These are phyloP conservation scores for Ensete ventricosum DNA, from an alignment of 176 grass and related monocot genomes.

Conservation along the genomic window DNA sequence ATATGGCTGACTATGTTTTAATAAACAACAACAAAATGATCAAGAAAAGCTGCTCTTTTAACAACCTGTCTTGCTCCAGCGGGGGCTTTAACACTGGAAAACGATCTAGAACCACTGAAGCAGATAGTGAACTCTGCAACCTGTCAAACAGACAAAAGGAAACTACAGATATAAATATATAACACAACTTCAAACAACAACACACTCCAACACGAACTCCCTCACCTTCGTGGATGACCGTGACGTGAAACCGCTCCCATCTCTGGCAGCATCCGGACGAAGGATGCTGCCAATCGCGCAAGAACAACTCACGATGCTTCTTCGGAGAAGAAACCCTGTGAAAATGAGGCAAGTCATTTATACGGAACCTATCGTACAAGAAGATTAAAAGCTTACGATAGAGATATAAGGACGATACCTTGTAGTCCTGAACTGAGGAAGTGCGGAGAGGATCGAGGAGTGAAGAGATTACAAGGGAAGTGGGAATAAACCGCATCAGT, in stretches of 20 bases:
- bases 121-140: not conserved
- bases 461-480: not conserved
- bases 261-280: not conserved
- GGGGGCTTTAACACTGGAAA: conserved; percentile 11
- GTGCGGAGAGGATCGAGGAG: not conserved
- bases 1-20: not conserved
- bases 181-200: not conserved
- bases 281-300: not conserved
- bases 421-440: not conserved
- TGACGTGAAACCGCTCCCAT: not conserved
- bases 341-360: not conserved
- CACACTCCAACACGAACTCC: not conserved
- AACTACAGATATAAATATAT: not conserved
- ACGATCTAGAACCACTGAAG: not conserved
- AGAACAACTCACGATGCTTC: conserved; percentile 8
- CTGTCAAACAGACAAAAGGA: not conserved
- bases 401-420: not conserved
- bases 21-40: not conserved
- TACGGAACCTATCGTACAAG: not conserved
- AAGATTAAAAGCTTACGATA: not conserved
- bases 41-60: not conserved
- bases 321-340: not conserved
- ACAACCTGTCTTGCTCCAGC: conserved; percentile 3
- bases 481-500: not conserved
- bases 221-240: not conserved